Evolutionary conservation across 1,284 basidiomycete genomes (phyloP), one percentile per base, ranked within the genome.

Genomic region (Ceratobasidium sp.): DNA sequence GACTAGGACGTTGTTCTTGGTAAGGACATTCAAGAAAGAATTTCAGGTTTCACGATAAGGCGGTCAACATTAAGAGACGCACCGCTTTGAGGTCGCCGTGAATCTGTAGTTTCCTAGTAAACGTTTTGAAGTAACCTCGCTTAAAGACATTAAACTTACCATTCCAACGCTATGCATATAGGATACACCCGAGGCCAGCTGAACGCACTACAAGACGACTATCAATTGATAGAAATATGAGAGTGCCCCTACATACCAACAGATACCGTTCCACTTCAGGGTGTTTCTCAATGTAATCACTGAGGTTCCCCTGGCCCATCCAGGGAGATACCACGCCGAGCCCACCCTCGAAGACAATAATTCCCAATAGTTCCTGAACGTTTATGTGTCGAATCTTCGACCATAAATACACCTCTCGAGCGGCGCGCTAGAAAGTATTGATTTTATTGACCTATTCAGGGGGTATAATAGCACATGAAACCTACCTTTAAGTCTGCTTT

Each of bases 51-150:
- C 36, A 41, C 36, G 36, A 5, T 5, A 11, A 11, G 11, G 36
- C 36, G 36, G 36, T 41, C 36, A 4, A n/a, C n/a, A n/a, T 11
- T 5, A 11, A 41, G 17, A 24, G 2, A 24, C 54, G 2, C 17
- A 27, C 54, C 6, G 22, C 54, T 27, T 57, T 57, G 17, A 57
- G 22, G 29, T 57, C 54, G 29, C 54, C 54, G 17, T 57, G 54
- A 41, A 41, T 11, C 36, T 57, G 29, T 6, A 17, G n/a, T 5
- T 22, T 8, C 22, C 17, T 3, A 2, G 29, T 24, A 6, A 17
- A 6, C 4, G 29, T 2, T 27, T 24, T 11, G 11, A 41, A 41
- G 11, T 57, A 8, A 29, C 11, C 7, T 33, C 8, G 54, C n/a
- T 57, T 22, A 57, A 6, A 17, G 15, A 6, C n/a, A n/a, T n/a